These are phyloP conservation scores for Parsonsia alboflavescens DNA, from an alignment of 257 asterid genomes.

Conservation along the genomic window DNA sequence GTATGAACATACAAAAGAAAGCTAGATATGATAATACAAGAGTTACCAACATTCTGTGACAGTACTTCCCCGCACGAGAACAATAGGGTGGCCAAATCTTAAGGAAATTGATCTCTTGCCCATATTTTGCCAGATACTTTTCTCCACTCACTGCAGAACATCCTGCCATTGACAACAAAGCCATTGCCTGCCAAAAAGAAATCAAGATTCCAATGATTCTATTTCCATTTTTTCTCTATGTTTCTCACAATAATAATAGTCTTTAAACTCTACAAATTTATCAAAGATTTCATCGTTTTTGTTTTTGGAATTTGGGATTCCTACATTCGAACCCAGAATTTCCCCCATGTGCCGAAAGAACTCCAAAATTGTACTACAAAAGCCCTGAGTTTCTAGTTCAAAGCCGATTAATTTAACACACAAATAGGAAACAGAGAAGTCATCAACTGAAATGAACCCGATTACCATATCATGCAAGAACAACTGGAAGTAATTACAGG, in stretches of 20 bases:
- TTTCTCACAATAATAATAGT: not conserved
- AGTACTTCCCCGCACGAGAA: constrained; percentile 29
- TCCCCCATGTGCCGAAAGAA: too few relatives aligned
- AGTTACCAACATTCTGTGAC: constrained; percentile 23
- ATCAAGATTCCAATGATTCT: not conserved
- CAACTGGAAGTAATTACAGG: not conserved
- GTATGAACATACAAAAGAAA: constrained; percentile 26
- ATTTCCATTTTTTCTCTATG: not conserved
- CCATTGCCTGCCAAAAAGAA: constrained; percentile 28
- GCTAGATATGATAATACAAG: constrained; percentile 31
- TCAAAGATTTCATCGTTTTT: not conserved
- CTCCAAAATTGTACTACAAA: too few relatives aligned
- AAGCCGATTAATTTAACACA: not conserved
- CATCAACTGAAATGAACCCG: not conserved
- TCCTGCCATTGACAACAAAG: constrained; percentile 34
- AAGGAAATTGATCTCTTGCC: constrained; percentile 19
- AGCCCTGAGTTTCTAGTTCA: not conserved
- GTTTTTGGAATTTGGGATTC: too few relatives aligned
- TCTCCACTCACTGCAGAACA: constrained; percentile 36
- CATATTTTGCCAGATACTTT: constrained; percentile 36
- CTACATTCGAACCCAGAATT: too few relatives aligned
- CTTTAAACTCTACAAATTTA: not conserved
- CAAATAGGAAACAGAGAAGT: not conserved
- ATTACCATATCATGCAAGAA: constrained; percentile 16
- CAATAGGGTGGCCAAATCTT: constrained; percentile 37